Evolutionary conservation across 2,329 filamentous ascomycete genomes (phyloP).

Genomic region (Alternaria alternata): DNA sequence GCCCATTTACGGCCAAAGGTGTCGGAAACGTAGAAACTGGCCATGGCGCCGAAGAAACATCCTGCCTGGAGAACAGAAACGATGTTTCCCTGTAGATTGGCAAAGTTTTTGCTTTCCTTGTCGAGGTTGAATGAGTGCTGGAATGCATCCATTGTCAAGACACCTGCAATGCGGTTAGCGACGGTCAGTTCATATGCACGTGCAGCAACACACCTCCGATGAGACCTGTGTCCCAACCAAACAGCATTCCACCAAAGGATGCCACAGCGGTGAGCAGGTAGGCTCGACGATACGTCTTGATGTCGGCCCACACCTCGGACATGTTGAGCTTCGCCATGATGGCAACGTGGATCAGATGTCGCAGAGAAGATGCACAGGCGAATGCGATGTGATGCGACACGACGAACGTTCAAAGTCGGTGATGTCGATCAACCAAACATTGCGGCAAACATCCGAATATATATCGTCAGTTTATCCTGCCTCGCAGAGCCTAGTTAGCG

Average conservation of each 20-base stretch:
- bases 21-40: conserved; percentile 54
- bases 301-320: conserved; percentile 48
- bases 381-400: conserved; percentile 1
- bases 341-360: neutral
- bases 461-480: conserved; percentile 4
- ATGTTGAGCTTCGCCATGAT: conserved; percentile 46
- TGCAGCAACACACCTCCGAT: conserved; percentile 33
- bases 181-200: neutral
- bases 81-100: conserved; percentile 55
- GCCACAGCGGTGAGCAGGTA: conserved; percentile 55
- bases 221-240: conserved; percentile 50
- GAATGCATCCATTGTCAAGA: conserved; percentile 55
- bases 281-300: conserved; percentile 51
- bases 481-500: neutral
- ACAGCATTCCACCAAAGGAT: conserved; percentile 52
- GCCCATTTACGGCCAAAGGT: conserved; percentile 53
- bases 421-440: neutral
- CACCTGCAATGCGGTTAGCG: conserved; percentile 32
- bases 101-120: conserved; percentile 41
- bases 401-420: neutral
- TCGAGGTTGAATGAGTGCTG: conserved; percentile 53
- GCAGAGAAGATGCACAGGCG: neutral
- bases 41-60: conserved; percentile 56
- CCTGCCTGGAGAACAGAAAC: conserved; percentile 56
- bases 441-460: conserved; percentile 6